These are phyloP conservation scores for Gossypium thurberi DNA, from an alignment of 345 rosid genomes.

Conservation along the genomic window DNA sequence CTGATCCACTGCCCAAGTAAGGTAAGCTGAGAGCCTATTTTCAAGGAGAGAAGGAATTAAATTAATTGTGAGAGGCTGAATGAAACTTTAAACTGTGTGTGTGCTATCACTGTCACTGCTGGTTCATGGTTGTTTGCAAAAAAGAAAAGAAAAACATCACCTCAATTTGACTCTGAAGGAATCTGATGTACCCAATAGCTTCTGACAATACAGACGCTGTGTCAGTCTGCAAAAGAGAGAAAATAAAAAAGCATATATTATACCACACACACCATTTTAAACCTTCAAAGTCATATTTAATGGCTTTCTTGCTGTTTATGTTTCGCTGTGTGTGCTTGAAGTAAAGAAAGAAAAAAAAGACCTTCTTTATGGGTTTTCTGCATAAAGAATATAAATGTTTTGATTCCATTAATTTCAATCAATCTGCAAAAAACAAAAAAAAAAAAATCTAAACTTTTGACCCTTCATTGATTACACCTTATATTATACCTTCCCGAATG, in stretches of 20 bases:
- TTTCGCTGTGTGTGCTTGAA: too few species aligned
- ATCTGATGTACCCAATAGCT: slow-evolving; percentile 98
- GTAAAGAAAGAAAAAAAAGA: neutral
- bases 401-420: too few species aligned
- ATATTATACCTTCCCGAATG: slow-evolving; percentile 77
- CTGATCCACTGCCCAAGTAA: slow-evolving; percentile 75
- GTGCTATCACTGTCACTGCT: slow-evolving; percentile 13
- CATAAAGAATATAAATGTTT: neutral
- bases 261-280: slow-evolving; percentile 18
- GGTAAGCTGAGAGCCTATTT: slow-evolving; percentile 93
- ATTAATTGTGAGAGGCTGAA: neutral
- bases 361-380: slow-evolving; percentile 6
- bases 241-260: slow-evolving; percentile 19
- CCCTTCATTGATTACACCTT: neutral
- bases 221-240: slow-evolving; percentile 84
- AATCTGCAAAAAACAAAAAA: too few species aligned
- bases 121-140: slow-evolving; percentile 28
- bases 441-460: neutral
- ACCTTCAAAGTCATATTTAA: slow-evolving; percentile 30
- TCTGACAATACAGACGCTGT: slow-evolving; percentile 99
- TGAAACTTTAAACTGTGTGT: slow-evolving; percentile 9
- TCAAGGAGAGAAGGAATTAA: slow-evolving; percentile 3
- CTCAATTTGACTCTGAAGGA: slow-evolving; percentile 99
- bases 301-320: neutral
- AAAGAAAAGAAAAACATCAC: slow-evolving; percentile 33